A percentile compares a stretch with the other conserved stretches of the same genome.
phyloP scores from a whole-genome alignment of 139 green algal genomes.

The Micromonas commoda region DNA sequence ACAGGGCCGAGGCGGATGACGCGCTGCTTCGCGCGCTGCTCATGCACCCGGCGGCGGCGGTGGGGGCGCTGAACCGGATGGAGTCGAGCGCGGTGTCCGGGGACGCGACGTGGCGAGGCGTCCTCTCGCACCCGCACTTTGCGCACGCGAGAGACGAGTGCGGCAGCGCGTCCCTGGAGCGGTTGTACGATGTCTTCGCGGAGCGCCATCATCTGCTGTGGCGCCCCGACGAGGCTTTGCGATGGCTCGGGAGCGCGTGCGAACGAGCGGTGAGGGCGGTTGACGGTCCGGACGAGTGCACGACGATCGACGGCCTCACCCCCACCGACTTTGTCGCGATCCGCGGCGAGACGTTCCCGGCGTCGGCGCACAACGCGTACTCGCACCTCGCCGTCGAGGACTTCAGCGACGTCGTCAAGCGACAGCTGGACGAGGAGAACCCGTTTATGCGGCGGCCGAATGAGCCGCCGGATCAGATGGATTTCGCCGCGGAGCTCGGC shows the following conservation, averaged over 20 bases:
- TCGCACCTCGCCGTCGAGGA: slow-evolving; percentile 9
- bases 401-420: slow-evolving; percentile 17
- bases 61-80: slow-evolving; percentile 54
- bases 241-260: slow-evolving; percentile 44
- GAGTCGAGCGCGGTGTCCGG: slow-evolving; percentile 31
- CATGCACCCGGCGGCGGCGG: slow-evolving; percentile 65
- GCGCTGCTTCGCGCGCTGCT: slow-evolving; percentile 62
- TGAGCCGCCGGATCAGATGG: no score
- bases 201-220: slow-evolving; percentile 74
- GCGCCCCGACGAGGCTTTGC: slow-evolving; percentile 59
- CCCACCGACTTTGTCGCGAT: neutral
- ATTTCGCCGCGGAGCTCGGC: no score
- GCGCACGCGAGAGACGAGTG: slow-evolving; percentile 35
- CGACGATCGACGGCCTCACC: neutral
- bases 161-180: slow-evolving; percentile 51
- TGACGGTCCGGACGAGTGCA: neutral
- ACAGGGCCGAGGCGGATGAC: slow-evolving; percentile 30
- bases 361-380: neutral
- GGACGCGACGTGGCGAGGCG: slow-evolving; percentile 47
- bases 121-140: slow-evolving; percentile 55
- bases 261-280: neutral
- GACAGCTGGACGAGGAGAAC: slow-evolving; percentile 5
- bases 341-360: neutral
- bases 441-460: neutral
- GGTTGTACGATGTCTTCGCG: slow-evolving; percentile 72